Percentiles rank a stretch among this genome's conserved stretches.
Conservation (phyloP, 2,329 filamentous ascomycete genomes). For the Pseudopyricularia javanii region DNA sequence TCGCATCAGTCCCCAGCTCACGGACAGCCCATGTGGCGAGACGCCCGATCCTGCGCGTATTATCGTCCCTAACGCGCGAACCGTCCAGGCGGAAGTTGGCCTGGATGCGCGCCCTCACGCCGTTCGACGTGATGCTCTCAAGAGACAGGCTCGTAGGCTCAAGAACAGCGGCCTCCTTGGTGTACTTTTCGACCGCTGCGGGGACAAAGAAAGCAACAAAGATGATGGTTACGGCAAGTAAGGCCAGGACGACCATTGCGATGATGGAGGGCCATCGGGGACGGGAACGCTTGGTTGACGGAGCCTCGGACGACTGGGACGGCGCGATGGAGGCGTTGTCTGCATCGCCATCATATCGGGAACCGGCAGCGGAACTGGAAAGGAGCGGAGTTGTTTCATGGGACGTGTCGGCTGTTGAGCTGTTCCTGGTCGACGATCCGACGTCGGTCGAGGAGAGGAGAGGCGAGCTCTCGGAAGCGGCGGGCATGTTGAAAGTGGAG, state of each 20-base stretch:
- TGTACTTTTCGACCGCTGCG: constrained; percentile 72
- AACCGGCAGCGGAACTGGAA: constrained; percentile 19
- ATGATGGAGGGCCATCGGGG: constrained; percentile 65
- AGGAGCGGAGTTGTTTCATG: constrained; percentile 43
- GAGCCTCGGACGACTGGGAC: constrained; percentile 12
- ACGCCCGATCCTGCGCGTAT: constrained; percentile 63
- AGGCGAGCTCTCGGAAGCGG: constrained; percentile 28
- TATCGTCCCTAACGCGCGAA: constrained; percentile 56
- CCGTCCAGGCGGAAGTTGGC: constrained; percentile 75
- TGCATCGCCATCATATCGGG: constrained; percentile 19
- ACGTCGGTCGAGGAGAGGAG: constrained; percentile 23
- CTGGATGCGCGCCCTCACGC: constrained; percentile 68
- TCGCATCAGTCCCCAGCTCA: constrained; percentile 61
- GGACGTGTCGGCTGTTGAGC: constrained; percentile 5
- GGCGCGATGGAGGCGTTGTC: constrained; percentile 15
- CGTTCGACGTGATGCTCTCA: constrained; percentile 68
- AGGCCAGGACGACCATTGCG: constrained; percentile 54
- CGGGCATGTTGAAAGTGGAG: constrained; percentile 21
- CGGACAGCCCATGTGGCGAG: constrained; percentile 70
- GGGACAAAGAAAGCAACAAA: constrained; percentile 71
- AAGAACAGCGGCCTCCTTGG: constrained; percentile 68
- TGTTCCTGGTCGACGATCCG: constrained; percentile 11
- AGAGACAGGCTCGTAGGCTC: constrained; percentile 76
- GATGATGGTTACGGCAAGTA: constrained; percentile 56
- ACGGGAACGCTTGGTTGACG: constrained; percentile 16